These are phyloP conservation scores for Aspergillus pseudoglaucus DNA, from an alignment of 2,329 filamentous ascomycete genomes.

Conservation along the genomic window DNA sequence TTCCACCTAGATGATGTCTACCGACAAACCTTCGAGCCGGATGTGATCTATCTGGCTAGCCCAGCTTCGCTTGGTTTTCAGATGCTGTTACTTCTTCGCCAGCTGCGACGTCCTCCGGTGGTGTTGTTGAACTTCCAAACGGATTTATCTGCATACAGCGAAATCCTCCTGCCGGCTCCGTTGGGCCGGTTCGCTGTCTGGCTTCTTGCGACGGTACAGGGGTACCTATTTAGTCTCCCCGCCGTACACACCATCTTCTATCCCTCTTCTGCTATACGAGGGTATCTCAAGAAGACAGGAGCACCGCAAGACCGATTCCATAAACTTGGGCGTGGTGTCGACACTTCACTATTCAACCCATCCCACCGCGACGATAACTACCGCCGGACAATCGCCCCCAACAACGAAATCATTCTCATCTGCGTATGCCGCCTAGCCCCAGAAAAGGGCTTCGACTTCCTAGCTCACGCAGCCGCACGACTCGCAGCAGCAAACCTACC, in stretches of 20 bases:
- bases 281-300: conserved; percentile 54
- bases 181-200: conserved; percentile 57
- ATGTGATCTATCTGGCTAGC: conserved; percentile 64
- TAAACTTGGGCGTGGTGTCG: conserved; percentile 58
- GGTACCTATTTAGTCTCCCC: conserved; percentile 57
- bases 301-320: conserved; percentile 54
- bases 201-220: conserved; percentile 57
- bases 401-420: conserved; percentile 58
- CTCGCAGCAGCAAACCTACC: conserved; percentile 51
- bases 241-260: conserved; percentile 64
- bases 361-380: conserved; percentile 46
- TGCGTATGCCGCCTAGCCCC: conserved; percentile 62
- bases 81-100: conserved; percentile 61
- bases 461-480: conserved; percentile 50
- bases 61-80: conserved; percentile 66
- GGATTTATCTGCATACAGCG: conserved; percentile 62
- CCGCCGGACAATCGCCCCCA: conserved; percentile 51
- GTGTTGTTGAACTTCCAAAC: conserved; percentile 67
- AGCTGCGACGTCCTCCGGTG: conserved; percentile 51
- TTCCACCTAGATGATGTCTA: conserved; percentile 59
- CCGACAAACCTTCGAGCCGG: conserved; percentile 56
- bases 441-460: conserved; percentile 65
- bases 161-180: conserved; percentile 60
- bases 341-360: conserved; percentile 57
- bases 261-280: conserved; percentile 56